phyloP scores from a whole-genome alignment of 345 rosid genomes.

The Citrus sp. region DNA sequence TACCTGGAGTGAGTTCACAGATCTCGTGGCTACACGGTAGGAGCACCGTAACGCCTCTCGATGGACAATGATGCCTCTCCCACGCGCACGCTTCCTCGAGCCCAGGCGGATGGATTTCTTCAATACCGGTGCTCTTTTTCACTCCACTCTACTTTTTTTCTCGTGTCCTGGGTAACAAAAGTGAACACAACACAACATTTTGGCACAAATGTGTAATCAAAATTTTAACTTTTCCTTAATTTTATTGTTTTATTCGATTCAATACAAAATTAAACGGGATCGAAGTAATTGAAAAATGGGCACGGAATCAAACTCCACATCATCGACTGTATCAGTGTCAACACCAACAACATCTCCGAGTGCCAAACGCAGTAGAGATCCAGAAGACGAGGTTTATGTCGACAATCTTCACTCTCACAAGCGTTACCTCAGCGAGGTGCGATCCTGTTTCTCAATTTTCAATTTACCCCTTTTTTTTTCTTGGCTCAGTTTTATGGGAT shows the following conservation, averaged over 20 bases:
- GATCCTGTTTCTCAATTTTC: not conserved
- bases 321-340: conserved; percentile 27
- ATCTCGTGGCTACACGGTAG: not conserved
- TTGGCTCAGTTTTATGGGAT: too few species aligned
- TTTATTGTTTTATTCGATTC: not conserved
- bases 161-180: not conserved
- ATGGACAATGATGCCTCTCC: too few species aligned
- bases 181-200: not conserved
- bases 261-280: not conserved
- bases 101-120: too few species aligned
- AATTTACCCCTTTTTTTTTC: not conserved
- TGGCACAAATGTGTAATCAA: not conserved
- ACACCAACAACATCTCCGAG: conserved; percentile 47
- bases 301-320: conserved; percentile 32
- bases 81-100: too few species aligned
- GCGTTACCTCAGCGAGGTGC: conserved; percentile 94
- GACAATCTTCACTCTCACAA: conserved; percentile 94
- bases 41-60: not conserved
- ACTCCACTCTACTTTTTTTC: not conserved
- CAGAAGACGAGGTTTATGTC: conserved; percentile 87
- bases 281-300: conserved; percentile 18
- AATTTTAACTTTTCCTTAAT: not conserved
- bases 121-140: too few species aligned
- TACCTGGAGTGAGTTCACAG: not conserved
- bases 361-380: conserved; percentile 83